Base-by-base conservation (phyloP, 345 rosid genomes). In the Moricandia arvensis region DNA sequence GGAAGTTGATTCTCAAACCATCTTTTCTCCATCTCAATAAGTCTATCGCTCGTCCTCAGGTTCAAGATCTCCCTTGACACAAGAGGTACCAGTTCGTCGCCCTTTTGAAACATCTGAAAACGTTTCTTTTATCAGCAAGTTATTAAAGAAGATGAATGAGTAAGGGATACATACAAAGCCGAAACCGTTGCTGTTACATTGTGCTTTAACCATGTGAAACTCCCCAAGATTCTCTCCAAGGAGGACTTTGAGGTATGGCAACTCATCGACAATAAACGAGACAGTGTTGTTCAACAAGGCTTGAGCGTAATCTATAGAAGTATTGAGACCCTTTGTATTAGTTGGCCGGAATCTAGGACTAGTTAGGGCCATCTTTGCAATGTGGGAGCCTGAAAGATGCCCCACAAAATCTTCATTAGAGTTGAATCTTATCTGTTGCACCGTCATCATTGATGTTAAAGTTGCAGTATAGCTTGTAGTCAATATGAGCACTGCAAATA, bases 381-480 rank as follows among this genome's bases (percentile, higher is more conserved):
- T 76, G 27, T 79, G 66, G 3, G 88, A 87, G 9, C 55, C 47
- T 0, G 68, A 55, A 31, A 60, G 81, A 71, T 81, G 81, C 5
- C 91, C 91, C 0, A 86, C 80, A 3, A 1, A 43, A 9, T 66
- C 57, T 24, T 76, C 33, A 31, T 75, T 68, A 4, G 31, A 65
- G 21, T 63, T 67, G 10, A 75, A 63, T 38, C 81, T 72, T 70
- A 87, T 54, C 35, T 72, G 80, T 51, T 71, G 80, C 0, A 89
- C 80, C 4, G 90, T 87, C 66, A 85, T 41, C 65, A 85, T 63
- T 9, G 87, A 82, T 30, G 87, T 68, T 9, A 87, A 73, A 24
- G 82, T 86, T 43, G 91, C 89, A 2, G 85, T 85, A 53, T 87
- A 87, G 58, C 89, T 86, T 59, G 85, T 69, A 1, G 87, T 75